Evolutionary conservation across 345 rosid genomes (phyloP).

Genomic region (Citrus maxima): DNA sequence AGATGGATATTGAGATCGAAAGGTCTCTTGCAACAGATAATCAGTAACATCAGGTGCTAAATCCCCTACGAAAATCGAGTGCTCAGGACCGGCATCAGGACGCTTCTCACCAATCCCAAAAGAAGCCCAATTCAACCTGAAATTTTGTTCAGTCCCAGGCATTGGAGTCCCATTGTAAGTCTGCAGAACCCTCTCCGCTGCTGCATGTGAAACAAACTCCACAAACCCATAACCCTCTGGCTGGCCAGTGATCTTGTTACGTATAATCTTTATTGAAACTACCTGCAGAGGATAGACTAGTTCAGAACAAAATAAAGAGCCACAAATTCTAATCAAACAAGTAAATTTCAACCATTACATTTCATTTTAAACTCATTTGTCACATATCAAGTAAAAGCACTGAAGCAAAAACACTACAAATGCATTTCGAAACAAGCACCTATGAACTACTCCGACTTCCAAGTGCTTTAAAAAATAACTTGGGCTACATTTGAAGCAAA

Average conservation of each 20-base stretch:
- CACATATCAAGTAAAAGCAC: neutral
- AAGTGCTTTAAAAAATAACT: neutral
- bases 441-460: neutral
- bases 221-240: conserved; percentile 98
- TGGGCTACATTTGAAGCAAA: neutral
- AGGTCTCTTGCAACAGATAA: conserved; percentile 90
- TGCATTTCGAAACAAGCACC: neutral
- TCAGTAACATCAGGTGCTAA: conserved; percentile 94
- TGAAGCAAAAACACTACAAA: neutral
- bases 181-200: conserved; percentile 87
- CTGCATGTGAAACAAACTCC: conserved; percentile 83
- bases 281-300: conserved; percentile 41
- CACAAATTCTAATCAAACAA: neutral
- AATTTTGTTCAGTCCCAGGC: conserved; percentile 83
- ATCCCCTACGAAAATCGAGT: conserved; percentile 96
- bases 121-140: conserved; percentile 97
- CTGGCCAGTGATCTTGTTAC: conserved; percentile 89
- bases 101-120: conserved; percentile 90
- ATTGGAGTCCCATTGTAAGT: conserved; percentile 79
- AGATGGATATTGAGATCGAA: conserved; percentile 73
- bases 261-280: conserved; percentile 82
- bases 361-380: no score
- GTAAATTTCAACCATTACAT: no score
- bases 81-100: conserved; percentile 86
- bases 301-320: neutral